These are phyloP conservation scores for Fusarium sp. DNA, from an alignment of 2,329 filamentous ascomycete species.

Conservation along the genomic window DNA sequence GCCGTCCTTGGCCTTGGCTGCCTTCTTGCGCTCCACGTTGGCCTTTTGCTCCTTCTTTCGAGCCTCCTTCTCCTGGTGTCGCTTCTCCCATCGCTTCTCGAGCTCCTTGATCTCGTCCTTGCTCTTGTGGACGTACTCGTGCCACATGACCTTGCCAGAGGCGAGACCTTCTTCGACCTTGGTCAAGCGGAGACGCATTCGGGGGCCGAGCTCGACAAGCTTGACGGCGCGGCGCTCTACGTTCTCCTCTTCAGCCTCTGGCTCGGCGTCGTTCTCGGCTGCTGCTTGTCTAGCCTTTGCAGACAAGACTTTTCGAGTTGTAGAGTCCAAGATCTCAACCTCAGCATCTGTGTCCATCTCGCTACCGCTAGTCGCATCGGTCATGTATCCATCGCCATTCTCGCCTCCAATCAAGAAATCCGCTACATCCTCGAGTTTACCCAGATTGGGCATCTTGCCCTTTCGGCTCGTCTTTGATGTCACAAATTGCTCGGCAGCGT, in stretches of 20 bases:
- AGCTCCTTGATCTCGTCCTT: conserved; percentile 80
- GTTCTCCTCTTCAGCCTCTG: conserved; percentile 61
- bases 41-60: conserved; percentile 85
- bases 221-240: conserved; percentile 92
- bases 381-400: conserved; percentile 81
- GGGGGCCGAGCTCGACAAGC: conserved; percentile 89
- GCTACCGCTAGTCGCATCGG: conserved; percentile 85
- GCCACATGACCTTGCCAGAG: conserved; percentile 94
- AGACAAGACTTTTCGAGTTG: conserved; percentile 71
- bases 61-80: conserved; percentile 82
- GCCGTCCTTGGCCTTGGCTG: conserved; percentile 55
- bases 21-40: conserved; percentile 88
- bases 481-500: conserved; percentile 84
- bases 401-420: conserved; percentile 93
- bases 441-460: conserved; percentile 83
- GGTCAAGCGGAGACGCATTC: conserved; percentile 87
- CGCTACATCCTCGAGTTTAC: conserved; percentile 90
- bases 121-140: conserved; percentile 91
- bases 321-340: conserved; percentile 81
- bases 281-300: conserved; percentile 60
- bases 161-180: conserved; percentile 98
- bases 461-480: conserved; percentile 71
- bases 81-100: conserved; percentile 84
- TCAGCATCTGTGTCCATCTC: conserved; percentile 95
- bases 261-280: conserved; percentile 53